phyloP scores from a whole-genome alignment of 805 yeast species.

The Nakazawaea wyomingensis region DNA sequence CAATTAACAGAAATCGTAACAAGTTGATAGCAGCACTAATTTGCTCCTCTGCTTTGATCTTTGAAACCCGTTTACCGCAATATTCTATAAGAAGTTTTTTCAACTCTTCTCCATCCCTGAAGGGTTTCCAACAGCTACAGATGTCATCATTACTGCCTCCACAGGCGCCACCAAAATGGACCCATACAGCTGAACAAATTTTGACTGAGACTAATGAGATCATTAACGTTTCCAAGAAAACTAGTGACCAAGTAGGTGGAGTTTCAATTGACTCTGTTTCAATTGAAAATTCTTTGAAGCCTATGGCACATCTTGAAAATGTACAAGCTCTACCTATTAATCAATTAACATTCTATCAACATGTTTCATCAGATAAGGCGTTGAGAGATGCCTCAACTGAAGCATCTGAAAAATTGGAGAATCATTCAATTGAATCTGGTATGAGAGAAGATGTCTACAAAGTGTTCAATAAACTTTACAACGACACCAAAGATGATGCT shows the following conservation, averaged over 20 bases:
- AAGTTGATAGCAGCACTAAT: neutral
- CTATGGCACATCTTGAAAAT: conserved; percentile 49
- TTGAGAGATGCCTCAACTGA: conserved; percentile 66
- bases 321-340: conserved; percentile 37
- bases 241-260: conserved; percentile 52
- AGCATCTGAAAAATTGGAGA: conserved; percentile 54
- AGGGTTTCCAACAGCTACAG: neutral
- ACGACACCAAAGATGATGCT: conserved; percentile 27
- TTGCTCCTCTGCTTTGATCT: neutral
- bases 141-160: conserved; percentile 20
- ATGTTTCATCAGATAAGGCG: conserved; percentile 60
- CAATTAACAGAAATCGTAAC: neutral
- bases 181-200: conserved; percentile 48
- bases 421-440: conserved; percentile 57
- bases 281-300: conserved; percentile 50
- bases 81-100: neutral
- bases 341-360: conserved; percentile 63
- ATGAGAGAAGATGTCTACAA: conserved; percentile 62
- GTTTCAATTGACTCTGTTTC: conserved; percentile 38
- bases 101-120: neutral
- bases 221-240: conserved; percentile 34
- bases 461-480: conserved; percentile 49
- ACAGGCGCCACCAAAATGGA: conserved; percentile 51
- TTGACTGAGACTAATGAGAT: conserved; percentile 35
- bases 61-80: neutral